These are phyloP conservation scores for Hirschfeldia incana DNA, from an alignment of 345 rosid genomes.

Conservation along the genomic window DNA sequence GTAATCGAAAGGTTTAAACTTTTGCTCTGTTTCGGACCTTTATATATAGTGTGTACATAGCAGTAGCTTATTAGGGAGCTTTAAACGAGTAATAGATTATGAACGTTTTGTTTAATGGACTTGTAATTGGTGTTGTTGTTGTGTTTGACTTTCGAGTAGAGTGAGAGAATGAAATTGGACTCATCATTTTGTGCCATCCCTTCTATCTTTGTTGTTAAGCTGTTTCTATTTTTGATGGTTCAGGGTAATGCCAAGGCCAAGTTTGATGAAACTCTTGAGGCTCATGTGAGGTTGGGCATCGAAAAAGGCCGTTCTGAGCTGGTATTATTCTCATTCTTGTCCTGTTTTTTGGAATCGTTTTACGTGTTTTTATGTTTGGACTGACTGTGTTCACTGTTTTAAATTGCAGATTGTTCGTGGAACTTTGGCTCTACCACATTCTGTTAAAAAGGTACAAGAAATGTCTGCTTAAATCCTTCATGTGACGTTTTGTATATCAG, in stretches of 20 bases:
- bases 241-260: slow-evolving; percentile 73
- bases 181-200: not conserved
- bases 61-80: too few species aligned
- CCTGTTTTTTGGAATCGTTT: not conserved
- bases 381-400: not conserved
- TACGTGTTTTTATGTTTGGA: not conserved
- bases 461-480: slow-evolving; percentile 3
- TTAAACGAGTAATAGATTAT: too few species aligned
- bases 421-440: slow-evolving; percentile 79
- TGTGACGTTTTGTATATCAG: not conserved
- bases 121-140: too few species aligned
- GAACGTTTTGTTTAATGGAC: too few species aligned
- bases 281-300: slow-evolving; percentile 80
- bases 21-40: not conserved
- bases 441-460: slow-evolving; percentile 71
- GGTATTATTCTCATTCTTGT: slow-evolving; percentile 42
- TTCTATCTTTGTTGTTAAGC: not conserved
- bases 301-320: slow-evolving; percentile 76
- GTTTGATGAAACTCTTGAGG: slow-evolving; percentile 90
- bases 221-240: slow-evolving; percentile 19
- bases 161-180: too few species aligned
- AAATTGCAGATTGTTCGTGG: slow-evolving; percentile 88
- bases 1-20: not conserved
- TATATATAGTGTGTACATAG: too few species aligned
- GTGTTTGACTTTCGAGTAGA: too few species aligned